Base-by-base conservation (phyloP, 2,329 filamentous ascomycete genomes). In the Colletotrichum cuscutae region DNA sequence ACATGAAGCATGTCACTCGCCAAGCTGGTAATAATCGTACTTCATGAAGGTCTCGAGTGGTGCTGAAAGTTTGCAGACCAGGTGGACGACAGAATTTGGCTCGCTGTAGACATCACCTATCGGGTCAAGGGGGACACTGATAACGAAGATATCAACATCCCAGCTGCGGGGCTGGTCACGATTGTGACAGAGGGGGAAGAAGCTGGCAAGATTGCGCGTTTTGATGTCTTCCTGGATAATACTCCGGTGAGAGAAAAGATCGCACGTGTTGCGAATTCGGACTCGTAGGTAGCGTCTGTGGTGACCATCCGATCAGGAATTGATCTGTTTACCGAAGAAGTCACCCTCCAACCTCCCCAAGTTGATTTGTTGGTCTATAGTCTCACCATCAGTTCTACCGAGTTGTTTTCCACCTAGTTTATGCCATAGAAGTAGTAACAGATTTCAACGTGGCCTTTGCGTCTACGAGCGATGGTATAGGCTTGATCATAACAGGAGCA, bases 1-100 rank as follows among this genome's bases (percentile, higher is more conserved):
- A 57, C 22, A 71, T 71, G 68, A 71, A 71, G 35, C 68, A 71
- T 13, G 22, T 66, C 6, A 57, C 46, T 3, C 42, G n/a, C 12
- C 19, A 15, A 2, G 64, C 56, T 7, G 62, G 68, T 70, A 24
- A 19, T 0, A 12, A 35, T 35, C 0, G 49, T 12, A n/a, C 0
- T 5, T 1, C 6, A 53, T n/a, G 1, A n/a, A 4, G 11, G 0
- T 13, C 1, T 7, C 19, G 4, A 22, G 49, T 53, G 1, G n/a
- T 0, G 8, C 24, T 28, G 24, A 49, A 12, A 19, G 2, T 1
- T 8, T 42, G 12, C 6, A 72, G 69, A 72, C 7, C 64, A 63
- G 9, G 69, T 64, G 9, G 65, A 63, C 1, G 3, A 68, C 2
- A 59, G 37, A 15, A 63, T 72, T 13, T 72, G 69, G 69, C 54